Evolutionary conservation across 768 basidiomycete genomes (phyloP), one percentile per base, ranked within the genome.

Genomic region (Nevesoporus exiguus): DNA sequence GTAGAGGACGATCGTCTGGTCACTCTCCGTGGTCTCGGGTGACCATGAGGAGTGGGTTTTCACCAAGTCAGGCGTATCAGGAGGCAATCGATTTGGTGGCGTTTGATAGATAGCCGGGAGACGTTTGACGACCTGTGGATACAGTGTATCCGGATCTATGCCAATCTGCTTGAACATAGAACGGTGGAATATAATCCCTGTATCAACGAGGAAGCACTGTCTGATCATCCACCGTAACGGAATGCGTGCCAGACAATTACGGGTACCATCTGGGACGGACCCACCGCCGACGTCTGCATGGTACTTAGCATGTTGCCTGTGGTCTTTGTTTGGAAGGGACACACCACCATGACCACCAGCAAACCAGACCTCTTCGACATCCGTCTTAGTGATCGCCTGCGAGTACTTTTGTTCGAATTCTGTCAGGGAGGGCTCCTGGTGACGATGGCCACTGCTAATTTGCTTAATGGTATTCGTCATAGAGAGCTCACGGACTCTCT

Each of bases 301-400:
- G 41, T 13, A 36, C 27, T 43, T 30, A 53, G 51, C 45, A 46
- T 2, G 19, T 15, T 25, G 9, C 22, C 2, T 21, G 42, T 6
- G 22, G 3, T n/a, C 19, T n/a, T n/a, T 19, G 25, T 42, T 9
- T 15, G 21, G 21, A n/a, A 29, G 5, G 29, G 24, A 70, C 77
- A 25, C 58, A 87, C 88, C 87, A 42, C 80, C 80, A 58, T 90
- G 88, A 60, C 78, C 81, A 0, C 89, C 89, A 4, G 87, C 68
- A 60, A 91, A 92, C 89, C 90, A 91, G 1, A 92, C 90, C 59
- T 92, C 88, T 44, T 81, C 76, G 4, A 88, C 81, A 52, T 90
- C 72, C 0, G 88, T 90, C 47, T 65, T 41, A 15, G 66, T 61
- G 22, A 70, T 67, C 4, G 69, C 65, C 17, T 49, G 58, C 56